phyloP scores from a whole-genome alignment of 805 yeast species.

The Lipomyces yamanashiensis region DNA sequence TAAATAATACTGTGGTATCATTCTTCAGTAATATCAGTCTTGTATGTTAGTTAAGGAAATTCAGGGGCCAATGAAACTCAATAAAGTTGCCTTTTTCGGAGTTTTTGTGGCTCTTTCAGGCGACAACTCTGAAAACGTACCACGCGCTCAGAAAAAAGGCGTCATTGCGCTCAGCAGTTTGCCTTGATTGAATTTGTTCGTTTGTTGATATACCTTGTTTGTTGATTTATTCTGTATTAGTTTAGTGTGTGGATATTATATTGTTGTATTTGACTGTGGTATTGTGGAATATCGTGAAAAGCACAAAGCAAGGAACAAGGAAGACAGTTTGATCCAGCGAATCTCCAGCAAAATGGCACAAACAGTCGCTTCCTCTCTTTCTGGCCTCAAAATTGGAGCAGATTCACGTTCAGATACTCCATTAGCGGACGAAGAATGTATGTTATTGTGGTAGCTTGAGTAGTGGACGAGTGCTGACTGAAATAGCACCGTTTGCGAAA shows the following conservation, averaged over 20 bases:
- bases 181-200: not conserved
- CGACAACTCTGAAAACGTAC: not conserved
- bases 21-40: no score
- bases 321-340: no score
- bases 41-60: not conserved
- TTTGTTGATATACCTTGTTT: not conserved
- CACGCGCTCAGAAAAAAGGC: not conserved
- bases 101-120: not conserved
- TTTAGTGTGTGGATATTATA: no score
- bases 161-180: not conserved
- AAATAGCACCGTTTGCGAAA: conserved; percentile 8
- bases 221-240: not conserved
- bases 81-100: not conserved
- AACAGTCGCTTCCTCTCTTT: conserved; percentile 3
- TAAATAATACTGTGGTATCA: not conserved
- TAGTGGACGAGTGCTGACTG: not conserved
- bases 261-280: no score
- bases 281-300: no score
- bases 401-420: conserved; percentile 4
- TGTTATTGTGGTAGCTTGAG: not conserved
- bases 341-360: not conserved
- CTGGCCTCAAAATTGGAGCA: conserved; percentile 7
- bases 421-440: conserved; percentile 11
- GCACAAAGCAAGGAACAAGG: no score
- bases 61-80: conserved; percentile 8